Evolutionary conservation across 177 flowering plant species (phyloP), one percentile per base, ranked within the genome.

Genomic region (Vitis hybrid): DNA sequence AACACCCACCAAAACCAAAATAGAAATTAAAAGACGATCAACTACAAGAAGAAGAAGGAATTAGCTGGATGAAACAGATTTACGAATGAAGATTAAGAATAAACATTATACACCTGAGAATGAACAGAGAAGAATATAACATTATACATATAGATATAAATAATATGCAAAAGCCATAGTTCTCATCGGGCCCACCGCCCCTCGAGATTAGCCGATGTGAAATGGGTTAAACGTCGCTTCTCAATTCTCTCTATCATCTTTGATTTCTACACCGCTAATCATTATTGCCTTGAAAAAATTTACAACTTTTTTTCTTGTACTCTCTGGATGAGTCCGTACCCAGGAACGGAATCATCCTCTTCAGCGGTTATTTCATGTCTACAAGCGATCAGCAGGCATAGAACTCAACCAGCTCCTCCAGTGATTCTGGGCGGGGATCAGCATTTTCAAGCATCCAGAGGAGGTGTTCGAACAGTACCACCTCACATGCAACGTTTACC

Each of bases 361-460:
- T 19, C 48, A 39, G 48, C 48, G 48, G 48, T 39, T 39, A 39
- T 39, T 39, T 60, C 14, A 26, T 60, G 63, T 26, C 10, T 6
- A 23, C 14, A 12, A 56, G 12, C 32, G 11, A 8, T 79, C 70
- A 85, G 66, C 86, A 87, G 18, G 89, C 82, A 65, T 89, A 89
- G 82, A 87, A 87, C 34, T 86, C 82, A 63, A 80, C 88, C 56
- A 89, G 83, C 56, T 88, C 92, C 10, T 85, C 83, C 45, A 84
- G 45, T 5, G 89, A 87, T 56, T 85, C 93, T 4, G 87, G 86
- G 50, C 80, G 89, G 1, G 87, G 86, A 63, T 88, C 91, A 6
- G 89, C 88, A 74, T 88, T 86, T 60, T 89, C 84, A 1, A 89
- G 82, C 91, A 89, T 89, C 94, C 94, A 89, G 6, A 89, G 84